A percentile compares a stretch with the other conserved stretches of the same genome.
Conservation (phyloP, 75 land plant species). For the Sequoia sempervirens region DNA sequence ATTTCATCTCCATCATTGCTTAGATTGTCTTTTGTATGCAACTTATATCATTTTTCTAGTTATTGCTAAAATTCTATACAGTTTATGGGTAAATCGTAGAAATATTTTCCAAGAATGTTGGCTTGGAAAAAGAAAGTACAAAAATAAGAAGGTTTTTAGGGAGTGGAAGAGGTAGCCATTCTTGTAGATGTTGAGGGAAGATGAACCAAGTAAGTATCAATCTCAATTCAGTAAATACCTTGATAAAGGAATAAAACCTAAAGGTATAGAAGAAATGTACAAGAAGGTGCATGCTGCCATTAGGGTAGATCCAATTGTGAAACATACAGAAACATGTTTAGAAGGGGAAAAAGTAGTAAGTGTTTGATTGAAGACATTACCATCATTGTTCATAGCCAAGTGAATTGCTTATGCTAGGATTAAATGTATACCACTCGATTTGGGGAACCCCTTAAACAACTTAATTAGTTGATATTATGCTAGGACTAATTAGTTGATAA, state of each 20-base stretch:
- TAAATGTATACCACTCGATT: too few species aligned
- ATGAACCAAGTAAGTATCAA: constrained; percentile 80
- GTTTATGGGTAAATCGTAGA: too few species aligned
- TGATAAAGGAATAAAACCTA: constrained; percentile 73
- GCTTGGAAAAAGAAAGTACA: background rate
- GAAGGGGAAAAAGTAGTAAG: constrained; percentile 56
- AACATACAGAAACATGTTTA: constrained; percentile 62
- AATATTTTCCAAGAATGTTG: background rate
- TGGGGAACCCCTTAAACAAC: too few species aligned
- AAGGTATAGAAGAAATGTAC: constrained; percentile 68
- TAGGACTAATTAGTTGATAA: too few species aligned
- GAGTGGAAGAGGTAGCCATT: background rate
- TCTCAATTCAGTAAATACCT: constrained; percentile 77
- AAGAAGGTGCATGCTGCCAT: constrained; percentile 96
- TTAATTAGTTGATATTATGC: too few species aligned
- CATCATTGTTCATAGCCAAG: too few species aligned
- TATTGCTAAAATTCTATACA: too few species aligned
- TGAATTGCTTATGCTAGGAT: too few species aligned
- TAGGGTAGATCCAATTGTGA: constrained; percentile 65
- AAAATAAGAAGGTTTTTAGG: background rate
- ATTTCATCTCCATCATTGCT: too few species aligned
- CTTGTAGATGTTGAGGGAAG: too few species aligned
- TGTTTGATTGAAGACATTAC: background rate
- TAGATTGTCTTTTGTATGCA: too few species aligned
- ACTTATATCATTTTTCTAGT: background rate